Base-by-base conservation (phyloP, 2,329 filamentous ascomycete species). In the Drechslera avenae region DNA sequence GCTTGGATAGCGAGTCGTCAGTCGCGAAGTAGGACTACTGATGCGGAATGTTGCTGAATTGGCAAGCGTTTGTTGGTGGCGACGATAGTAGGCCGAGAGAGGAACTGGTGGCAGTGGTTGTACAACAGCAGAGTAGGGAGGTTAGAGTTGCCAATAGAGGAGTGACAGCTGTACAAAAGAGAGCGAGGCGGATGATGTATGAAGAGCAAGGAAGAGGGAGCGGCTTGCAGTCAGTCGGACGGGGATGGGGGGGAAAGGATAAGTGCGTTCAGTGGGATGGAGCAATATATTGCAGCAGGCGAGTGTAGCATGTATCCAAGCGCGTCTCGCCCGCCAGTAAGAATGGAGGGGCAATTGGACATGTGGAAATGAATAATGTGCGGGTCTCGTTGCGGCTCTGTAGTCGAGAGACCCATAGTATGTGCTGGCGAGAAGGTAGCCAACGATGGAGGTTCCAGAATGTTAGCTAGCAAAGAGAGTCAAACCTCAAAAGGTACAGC, bases 371-470 rank as follows among this genome's bases (percentile, higher is more conserved):
- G 69, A 67, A 72, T 59, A 67, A 67, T 64, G 63, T 73, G 72
- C 71, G 67, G 69, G 71, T 64, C 63, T 62, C 66, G 63, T 71
- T 74, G 73, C 73, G 73, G 73, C 73, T 76, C 73, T 75, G 70
- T 68, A 66, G 56, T 60, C 73, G 60, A 73, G 51, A 74, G 76
- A 72, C 75, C 76, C 76, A 76, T 77, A 75, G 71, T 89, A 91
- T 95, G 91, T 88, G 90, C 82, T 95, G 91, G 90, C 90, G 87
- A 86, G 80, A 81, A 81, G 45, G 43, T 35, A 54, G 44, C 51
- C 54, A 57, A 57, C 54, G 54, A 56, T 58, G 62, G 59, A 66
- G 67, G 70, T 71, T 72, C 70, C 68, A 73, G 64, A 73, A 66
- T 70, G 62, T 64, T 67, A 65, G 68, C 69, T 70, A 67, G 63